Evolutionary conservation across 2,329 filamentous ascomycete genomes (phyloP).

Genomic region (Arthroderma uncinatum): DNA sequence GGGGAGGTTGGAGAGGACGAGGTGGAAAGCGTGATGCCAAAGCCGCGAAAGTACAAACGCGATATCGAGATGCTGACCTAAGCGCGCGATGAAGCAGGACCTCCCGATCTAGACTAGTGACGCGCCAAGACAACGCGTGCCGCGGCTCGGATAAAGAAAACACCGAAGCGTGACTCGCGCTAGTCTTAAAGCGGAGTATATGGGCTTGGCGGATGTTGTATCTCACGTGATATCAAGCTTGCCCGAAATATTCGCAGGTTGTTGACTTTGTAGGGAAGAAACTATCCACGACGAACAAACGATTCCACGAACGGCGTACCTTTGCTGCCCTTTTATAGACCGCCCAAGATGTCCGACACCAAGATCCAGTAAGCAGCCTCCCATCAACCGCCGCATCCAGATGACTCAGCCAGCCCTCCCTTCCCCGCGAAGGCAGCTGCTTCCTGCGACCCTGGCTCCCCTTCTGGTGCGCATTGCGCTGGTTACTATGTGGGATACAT

Average conservation of each 20-base stretch:
- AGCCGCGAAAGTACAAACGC: not conserved
- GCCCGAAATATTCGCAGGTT: not conserved
- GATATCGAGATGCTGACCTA: conserved; percentile 7
- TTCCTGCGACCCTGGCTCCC: not conserved
- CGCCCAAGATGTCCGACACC: conserved; percentile 49
- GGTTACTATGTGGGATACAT: not conserved
- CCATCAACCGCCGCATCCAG: conserved; percentile 11
- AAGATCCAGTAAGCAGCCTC: conserved; percentile 56
- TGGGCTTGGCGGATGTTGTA: not conserved
- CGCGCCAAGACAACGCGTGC: conserved; percentile 32
- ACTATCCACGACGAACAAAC: not conserved
- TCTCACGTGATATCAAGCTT: not conserved
- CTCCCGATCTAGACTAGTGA: conserved; percentile 12
- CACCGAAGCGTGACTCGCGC: conserved; percentile 2
- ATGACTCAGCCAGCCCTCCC: conserved; percentile 15
- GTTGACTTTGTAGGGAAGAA: not conserved
- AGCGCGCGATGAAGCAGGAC: not conserved
- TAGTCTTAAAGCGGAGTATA: conserved; percentile 2
- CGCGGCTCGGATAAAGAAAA: conserved; percentile 11
- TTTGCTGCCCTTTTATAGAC: conserved; percentile 21
- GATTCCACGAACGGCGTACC: conserved; percentile 6
- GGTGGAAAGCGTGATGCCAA: conserved; percentile 2
- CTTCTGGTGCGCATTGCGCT: not conserved
- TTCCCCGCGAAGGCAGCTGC: not conserved
- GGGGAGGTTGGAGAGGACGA: conserved; percentile 4